Conservation (phyloP, 2,329 filamentous ascomycete genomes). For the Fusarium sublunatum region DNA sequence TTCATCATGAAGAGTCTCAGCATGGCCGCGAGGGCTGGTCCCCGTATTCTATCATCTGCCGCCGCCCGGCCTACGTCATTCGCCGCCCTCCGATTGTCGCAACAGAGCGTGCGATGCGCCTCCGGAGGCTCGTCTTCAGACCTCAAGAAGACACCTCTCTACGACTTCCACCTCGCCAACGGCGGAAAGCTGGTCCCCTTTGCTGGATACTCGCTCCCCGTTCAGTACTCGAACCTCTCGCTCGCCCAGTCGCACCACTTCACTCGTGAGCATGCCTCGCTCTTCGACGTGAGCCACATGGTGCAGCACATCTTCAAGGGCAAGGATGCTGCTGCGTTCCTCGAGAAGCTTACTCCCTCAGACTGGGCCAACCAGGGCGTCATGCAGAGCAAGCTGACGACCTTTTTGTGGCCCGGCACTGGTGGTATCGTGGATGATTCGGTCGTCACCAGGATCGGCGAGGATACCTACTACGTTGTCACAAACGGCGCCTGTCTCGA, state of each 20-base stretch:
- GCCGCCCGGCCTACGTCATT: conserved; percentile 38
- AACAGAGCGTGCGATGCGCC: conserved; percentile 45
- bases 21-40: conserved; percentile 48
- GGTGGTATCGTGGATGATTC: conserved; percentile 97
- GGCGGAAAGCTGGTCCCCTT: conserved; percentile 98
- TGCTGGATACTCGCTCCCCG: conserved; percentile 90
- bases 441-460: conserved; percentile 83
- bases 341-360: conserved; percentile 86
- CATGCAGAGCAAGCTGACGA: conserved; percentile 84
- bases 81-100: conserved; percentile 31
- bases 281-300: conserved; percentile 99
- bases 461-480: conserved; percentile 87
- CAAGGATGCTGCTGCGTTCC: conserved; percentile 80
- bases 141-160: conserved; percentile 76
- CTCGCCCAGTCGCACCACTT: conserved; percentile 89
- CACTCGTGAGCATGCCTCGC: conserved; percentile 85
- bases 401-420: conserved; percentile 79
- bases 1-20: conserved; percentile 49
- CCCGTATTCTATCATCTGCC: conserved; percentile 43
- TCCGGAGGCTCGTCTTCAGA: conserved; percentile 46
- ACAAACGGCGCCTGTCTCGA: conserved; percentile 93
- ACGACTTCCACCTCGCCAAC: conserved; percentile 79
- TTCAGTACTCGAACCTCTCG: conserved; percentile 83
- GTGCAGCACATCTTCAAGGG: conserved; percentile 89
- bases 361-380: conserved; percentile 71